Conservation (phyloP, 2,329 filamentous ascomycete species). For the Byssoonygena ceratinophila region DNA sequence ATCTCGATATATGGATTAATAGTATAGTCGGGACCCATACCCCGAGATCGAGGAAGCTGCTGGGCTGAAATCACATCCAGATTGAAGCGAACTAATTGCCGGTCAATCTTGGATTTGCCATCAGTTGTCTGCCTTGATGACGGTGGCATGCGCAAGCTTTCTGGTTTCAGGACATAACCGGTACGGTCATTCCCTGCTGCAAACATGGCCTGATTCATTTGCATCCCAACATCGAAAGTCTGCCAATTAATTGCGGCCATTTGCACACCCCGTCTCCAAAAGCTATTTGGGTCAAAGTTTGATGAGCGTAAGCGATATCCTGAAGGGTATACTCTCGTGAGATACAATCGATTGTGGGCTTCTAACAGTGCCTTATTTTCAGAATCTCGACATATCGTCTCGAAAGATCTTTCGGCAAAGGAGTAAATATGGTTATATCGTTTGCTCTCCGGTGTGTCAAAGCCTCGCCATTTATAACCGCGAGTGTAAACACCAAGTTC, state of each 20-base stretch:
- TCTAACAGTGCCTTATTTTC: slow-evolving; percentile 69
- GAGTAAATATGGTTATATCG: slow-evolving; percentile 92
- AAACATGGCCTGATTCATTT: slow-evolving; percentile 97
- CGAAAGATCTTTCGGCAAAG: slow-evolving; percentile 81
- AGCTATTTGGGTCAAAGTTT: slow-evolving; percentile 88
- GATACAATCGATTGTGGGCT: slow-evolving; percentile 78
- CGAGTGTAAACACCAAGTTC: slow-evolving; percentile 71
- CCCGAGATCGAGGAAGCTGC: slow-evolving; percentile 74
- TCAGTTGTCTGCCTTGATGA: slow-evolving; percentile 20
- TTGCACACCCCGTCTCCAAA: slow-evolving; percentile 91
- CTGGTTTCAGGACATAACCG: slow-evolving; percentile 89
- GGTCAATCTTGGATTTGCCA: slow-evolving; percentile 53
- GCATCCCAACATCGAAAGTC: slow-evolving; percentile 89
- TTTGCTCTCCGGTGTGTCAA: slow-evolving; percentile 66
- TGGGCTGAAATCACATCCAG: slow-evolving; percentile 90
- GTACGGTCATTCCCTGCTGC: slow-evolving; percentile 74
- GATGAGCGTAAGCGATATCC: slow-evolving; percentile 70
- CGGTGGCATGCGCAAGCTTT: slow-evolving; percentile 53
- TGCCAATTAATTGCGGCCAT: slow-evolving; percentile 99
- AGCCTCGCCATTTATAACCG: slow-evolving; percentile 73
- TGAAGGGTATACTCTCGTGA: slow-evolving; percentile 91
- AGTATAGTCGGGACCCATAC: slow-evolving; percentile 58
- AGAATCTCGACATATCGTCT: slow-evolving; percentile 63
- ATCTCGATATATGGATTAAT: slow-evolving; percentile 93
- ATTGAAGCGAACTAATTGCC: slow-evolving; percentile 71